A percentile compares a stretch with the other conserved stretches of the same genome.
Conservation (phyloP, 768 basidiomycete species). For the Asterophora parasitica region DNA sequence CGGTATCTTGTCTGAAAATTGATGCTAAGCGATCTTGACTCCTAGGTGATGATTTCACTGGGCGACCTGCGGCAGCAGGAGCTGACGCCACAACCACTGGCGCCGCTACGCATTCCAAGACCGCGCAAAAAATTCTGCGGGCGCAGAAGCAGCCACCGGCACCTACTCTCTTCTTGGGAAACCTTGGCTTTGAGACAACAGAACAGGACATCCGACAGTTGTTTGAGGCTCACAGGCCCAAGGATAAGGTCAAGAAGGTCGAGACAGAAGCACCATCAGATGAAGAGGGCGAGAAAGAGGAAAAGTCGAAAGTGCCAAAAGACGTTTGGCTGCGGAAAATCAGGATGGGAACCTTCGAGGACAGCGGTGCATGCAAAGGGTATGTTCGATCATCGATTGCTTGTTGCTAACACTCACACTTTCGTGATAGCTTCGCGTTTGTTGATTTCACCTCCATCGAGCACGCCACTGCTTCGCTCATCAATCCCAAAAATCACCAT, state of each 20-base stretch:
- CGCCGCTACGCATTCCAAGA: conserved; percentile 49
- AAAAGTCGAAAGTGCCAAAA: conserved; percentile 30
- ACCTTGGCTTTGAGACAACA: conserved; percentile 88
- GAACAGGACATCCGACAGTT: conserved; percentile 68
- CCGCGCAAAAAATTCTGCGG: conserved; percentile 71
- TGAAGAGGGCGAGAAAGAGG: conserved; percentile 26
- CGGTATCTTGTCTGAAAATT: not conserved
- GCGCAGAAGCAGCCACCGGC: conserved; percentile 79
- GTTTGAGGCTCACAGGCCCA: conserved; percentile 61
- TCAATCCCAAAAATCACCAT: conserved; percentile 80
- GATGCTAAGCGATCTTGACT: conserved; percentile 1
- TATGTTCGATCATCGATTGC: conserved; percentile 28
- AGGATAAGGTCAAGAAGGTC: conserved; percentile 24
- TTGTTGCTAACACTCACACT: not conserved
- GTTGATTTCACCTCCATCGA: conserved; percentile 82
- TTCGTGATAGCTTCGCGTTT: conserved; percentile 74
- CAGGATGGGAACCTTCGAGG: conserved; percentile 94
- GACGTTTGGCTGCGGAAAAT: conserved; percentile 72
- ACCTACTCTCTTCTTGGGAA: conserved; percentile 88
- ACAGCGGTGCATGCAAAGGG: conserved; percentile 95
- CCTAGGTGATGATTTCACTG: conserved; percentile 69
- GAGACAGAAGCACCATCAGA: conserved; percentile 21
- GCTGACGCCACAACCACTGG: conserved; percentile 28
- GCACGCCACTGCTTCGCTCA: conserved; percentile 76
- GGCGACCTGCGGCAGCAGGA: conserved; percentile 51